These are phyloP conservation scores for Aspergillus diversus DNA, from an alignment of 495 filamentous ascomycete species.

Conservation along the genomic window DNA sequence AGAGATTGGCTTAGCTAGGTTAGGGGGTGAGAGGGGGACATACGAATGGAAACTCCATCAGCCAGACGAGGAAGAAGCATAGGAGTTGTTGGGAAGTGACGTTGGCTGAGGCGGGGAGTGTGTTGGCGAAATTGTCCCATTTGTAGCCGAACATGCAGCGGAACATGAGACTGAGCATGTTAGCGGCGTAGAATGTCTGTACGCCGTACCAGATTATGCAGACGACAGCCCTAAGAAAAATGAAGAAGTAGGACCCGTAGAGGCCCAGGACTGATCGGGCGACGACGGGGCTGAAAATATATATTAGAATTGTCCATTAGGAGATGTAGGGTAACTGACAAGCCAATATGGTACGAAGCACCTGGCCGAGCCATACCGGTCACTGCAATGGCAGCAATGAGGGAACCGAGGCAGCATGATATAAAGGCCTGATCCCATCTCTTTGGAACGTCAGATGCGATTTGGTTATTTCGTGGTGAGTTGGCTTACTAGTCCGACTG, in stretches of 20 bases:
- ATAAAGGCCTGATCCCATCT: constrained; percentile 11
- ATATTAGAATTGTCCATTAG: neutral
- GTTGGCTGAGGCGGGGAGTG: neutral
- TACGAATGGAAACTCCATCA: constrained; percentile 9
- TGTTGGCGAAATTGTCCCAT: constrained; percentile 6
- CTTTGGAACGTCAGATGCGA: neutral
- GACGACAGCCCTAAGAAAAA: constrained; percentile 14
- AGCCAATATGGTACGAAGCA: constrained; percentile 12
- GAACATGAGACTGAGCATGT: constrained; percentile 6
- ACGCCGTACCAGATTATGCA: constrained; percentile 18
- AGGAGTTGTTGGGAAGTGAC: constrained; percentile 10
- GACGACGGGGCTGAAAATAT: constrained; percentile 1
- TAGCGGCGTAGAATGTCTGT: constrained; percentile 9
- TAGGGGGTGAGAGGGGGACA: neutral
- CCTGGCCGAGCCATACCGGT: constrained; percentile 9
- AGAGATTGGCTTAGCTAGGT: neutral
- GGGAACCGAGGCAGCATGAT: constrained; percentile 9
- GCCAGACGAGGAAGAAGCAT: constrained; percentile 16
- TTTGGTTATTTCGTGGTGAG: neutral
- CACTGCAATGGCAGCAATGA: constrained; percentile 11
- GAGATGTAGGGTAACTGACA: neutral
- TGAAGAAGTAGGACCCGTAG: constrained; percentile 10
- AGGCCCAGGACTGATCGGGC: constrained; percentile 2
- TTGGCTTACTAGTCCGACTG: constrained; percentile 2
- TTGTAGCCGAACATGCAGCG: constrained; percentile 8